Evolutionary conservation across 1,139 yeast species (phyloP).

Genomic region (Suhomyces atakaporum): DNA sequence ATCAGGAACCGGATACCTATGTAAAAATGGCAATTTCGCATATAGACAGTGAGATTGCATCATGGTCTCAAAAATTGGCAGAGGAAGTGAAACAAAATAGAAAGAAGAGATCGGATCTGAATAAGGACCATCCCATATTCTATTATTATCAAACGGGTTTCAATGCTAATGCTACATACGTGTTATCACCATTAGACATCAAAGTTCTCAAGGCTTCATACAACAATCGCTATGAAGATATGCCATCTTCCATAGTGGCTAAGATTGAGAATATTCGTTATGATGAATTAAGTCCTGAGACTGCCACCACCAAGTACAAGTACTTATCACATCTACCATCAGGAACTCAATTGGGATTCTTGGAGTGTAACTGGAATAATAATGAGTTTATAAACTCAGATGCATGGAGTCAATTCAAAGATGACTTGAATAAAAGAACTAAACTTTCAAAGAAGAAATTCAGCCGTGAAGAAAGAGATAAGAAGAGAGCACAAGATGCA

Average conservation of each 20-base stretch:
- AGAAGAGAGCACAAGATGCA: slow-evolving; percentile 58
- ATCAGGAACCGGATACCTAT: slow-evolving; percentile 60
- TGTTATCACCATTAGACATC: slow-evolving; percentile 77
- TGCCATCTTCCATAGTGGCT: slow-evolving; percentile 66
- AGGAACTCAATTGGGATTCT: slow-evolving; percentile 80
- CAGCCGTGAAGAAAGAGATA: slow-evolving; percentile 65
- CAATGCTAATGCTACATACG: slow-evolving; percentile 63
- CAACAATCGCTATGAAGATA: slow-evolving; percentile 54
- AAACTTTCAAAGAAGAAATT: slow-evolving; percentile 54
- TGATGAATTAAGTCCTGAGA: slow-evolving; percentile 57
- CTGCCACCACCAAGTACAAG: slow-evolving; percentile 62
- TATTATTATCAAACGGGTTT: slow-evolving; percentile 74
- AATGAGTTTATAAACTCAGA: slow-evolving; percentile 46
- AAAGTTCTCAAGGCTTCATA: slow-evolving; percentile 67
- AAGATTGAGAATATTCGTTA: slow-evolving; percentile 70
- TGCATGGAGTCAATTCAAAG: slow-evolving; percentile 56
- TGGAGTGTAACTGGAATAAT: slow-evolving; percentile 81
- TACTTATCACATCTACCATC: slow-evolving; percentile 80
- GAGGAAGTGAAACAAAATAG: slow-evolving; percentile 4
- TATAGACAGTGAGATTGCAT: slow-evolving; percentile 49
- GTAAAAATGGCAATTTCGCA: slow-evolving; percentile 57
- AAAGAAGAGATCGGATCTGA: not conserved
- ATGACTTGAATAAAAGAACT: slow-evolving; percentile 63
- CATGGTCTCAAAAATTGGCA: slow-evolving; percentile 31
- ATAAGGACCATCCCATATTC: slow-evolving; percentile 19